These are phyloP conservation scores for Lupinus albus DNA, from an alignment of 306 rosid species.

Conservation along the genomic window DNA sequence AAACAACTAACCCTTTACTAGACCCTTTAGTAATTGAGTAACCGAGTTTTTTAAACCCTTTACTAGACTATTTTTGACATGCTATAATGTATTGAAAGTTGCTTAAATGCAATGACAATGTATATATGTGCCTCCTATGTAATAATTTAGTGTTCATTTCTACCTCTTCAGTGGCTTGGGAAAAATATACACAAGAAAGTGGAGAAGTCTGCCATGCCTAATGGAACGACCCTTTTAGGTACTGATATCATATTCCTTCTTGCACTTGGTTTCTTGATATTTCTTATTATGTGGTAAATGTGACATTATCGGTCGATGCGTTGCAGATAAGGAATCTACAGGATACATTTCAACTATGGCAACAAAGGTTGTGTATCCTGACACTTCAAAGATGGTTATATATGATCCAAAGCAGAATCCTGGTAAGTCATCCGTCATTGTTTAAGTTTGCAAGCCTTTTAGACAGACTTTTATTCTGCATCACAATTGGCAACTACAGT, in stretches of 20 bases:
- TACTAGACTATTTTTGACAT: background rate
- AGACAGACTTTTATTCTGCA: background rate
- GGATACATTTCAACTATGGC: constrained; percentile 53
- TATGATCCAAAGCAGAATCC: constrained; percentile 87
- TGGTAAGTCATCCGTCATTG: constrained; percentile 47
- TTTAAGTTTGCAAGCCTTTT: constrained; percentile 19
- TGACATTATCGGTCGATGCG: constrained; percentile 9
- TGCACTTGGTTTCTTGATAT: constrained; percentile 27
- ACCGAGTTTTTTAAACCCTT: background rate
- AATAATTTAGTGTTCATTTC: constrained; percentile 38
- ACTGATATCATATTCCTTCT: constrained; percentile 36
- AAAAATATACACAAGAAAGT: constrained; percentile 62
- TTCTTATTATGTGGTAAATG: constrained; percentile 33
- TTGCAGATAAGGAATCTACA: constrained; percentile 58
- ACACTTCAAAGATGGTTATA: constrained; percentile 78
- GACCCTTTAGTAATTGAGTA: background rate
- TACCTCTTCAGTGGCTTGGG: constrained; percentile 74
- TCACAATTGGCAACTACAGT: background rate
- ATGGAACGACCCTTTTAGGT: constrained; percentile 66
- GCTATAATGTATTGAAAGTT: constrained; percentile 4
- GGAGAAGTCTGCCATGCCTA: constrained; percentile 54
- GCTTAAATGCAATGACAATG: background rate
- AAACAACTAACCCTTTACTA: background rate
- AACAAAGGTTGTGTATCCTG: constrained; percentile 71
- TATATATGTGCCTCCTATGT: constrained; percentile 24